A percentile compares a stretch with the other conserved stretches of the same genome.
These are phyloP conservation scores for Evansstolkia leycettana DNA, from an alignment of 495 filamentous ascomycete genomes.

Conservation along the genomic window DNA sequence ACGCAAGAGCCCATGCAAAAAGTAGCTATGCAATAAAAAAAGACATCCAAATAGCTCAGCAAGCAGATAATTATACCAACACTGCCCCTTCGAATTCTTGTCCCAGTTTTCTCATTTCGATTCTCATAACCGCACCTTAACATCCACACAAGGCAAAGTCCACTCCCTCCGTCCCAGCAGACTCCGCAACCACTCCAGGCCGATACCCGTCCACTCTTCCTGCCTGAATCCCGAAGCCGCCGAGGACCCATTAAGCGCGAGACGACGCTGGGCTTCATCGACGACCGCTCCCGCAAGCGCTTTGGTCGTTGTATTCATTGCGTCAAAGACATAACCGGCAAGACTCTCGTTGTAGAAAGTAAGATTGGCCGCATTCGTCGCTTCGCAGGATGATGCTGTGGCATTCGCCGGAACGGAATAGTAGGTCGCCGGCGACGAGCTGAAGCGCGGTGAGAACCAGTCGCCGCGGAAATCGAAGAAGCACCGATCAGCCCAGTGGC, in stretches of 20 bases:
- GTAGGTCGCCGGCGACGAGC: slow-evolving; percentile 13
- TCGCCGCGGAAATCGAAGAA: slow-evolving; percentile 75
- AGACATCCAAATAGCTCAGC: too few relatives aligned
- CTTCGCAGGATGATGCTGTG: slow-evolving; percentile 1
- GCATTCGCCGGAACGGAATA: slow-evolving; percentile 5
- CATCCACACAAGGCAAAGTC: slow-evolving; percentile 72
- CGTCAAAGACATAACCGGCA: slow-evolving; percentile 42
- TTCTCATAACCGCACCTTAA: slow-evolving; percentile 55
- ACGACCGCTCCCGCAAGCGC: slow-evolving; percentile 54
- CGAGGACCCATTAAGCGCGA: slow-evolving; percentile 17
- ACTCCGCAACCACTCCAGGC: slow-evolving; percentile 71
- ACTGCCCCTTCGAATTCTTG: too few relatives aligned
- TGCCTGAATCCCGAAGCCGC: slow-evolving; percentile 7
- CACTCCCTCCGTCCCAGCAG: slow-evolving; percentile 65
- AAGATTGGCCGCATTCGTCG: slow-evolving; percentile 13
- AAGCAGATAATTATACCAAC: too few relatives aligned
- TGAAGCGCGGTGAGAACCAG: slow-evolving; percentile 64
- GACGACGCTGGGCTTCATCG: slow-evolving; percentile 43
- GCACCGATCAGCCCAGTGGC: slow-evolving; percentile 83
- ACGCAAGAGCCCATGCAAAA: too few relatives aligned
- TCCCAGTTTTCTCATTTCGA: too few relatives aligned
- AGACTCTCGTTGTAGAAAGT: slow-evolving; percentile 16
- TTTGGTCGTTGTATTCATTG: slow-evolving; percentile 56
- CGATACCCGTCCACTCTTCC: slow-evolving; percentile 66
- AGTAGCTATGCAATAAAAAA: too few relatives aligned